Percentiles rank a stretch among this genome's conserved stretches.
These are phyloP conservation scores for Mycena venus DNA, from an alignment of 768 basidiomycete genomes.

Conservation along the genomic window DNA sequence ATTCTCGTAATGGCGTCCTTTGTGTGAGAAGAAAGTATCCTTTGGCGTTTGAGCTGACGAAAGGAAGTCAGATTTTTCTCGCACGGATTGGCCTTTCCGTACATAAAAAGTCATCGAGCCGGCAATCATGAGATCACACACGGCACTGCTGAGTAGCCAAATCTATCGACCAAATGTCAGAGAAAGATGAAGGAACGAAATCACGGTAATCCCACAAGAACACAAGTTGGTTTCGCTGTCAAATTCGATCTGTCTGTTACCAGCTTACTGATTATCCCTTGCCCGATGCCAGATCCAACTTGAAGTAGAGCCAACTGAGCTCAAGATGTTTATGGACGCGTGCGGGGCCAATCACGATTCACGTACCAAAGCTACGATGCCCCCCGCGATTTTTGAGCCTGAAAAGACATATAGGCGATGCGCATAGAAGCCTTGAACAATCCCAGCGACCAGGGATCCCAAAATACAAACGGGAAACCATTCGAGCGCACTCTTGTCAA, in stretches of 20 bases:
- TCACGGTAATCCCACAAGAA: not conserved
- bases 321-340: constrained; percentile 13
- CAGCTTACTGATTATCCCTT: constrained; percentile 19
- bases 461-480: not conserved
- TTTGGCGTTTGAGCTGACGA: constrained; percentile 29
- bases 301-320: constrained; percentile 16
- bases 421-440: not conserved
- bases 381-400: not conserved
- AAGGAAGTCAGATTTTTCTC: too few species aligned
- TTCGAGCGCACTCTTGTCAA: not conserved
- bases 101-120: constrained; percentile 49
- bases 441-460: not conserved
- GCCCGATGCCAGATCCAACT: constrained; percentile 18
- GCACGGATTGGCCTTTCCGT: too few species aligned
- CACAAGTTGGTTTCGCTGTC: constrained; percentile 10
- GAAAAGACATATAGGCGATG: not conserved
- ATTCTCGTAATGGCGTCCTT: constrained; percentile 42
- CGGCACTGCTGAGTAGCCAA: constrained; percentile 48
- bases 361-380: not conserved
- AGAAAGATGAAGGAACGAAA: too few species aligned
- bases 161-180: constrained; percentile 29
- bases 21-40: not conserved
- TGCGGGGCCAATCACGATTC: not conserved
- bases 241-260: not conserved
- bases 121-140: constrained; percentile 49